phyloP scores from a whole-genome alignment of 257 asterid species.

The Salvia splendens region DNA sequence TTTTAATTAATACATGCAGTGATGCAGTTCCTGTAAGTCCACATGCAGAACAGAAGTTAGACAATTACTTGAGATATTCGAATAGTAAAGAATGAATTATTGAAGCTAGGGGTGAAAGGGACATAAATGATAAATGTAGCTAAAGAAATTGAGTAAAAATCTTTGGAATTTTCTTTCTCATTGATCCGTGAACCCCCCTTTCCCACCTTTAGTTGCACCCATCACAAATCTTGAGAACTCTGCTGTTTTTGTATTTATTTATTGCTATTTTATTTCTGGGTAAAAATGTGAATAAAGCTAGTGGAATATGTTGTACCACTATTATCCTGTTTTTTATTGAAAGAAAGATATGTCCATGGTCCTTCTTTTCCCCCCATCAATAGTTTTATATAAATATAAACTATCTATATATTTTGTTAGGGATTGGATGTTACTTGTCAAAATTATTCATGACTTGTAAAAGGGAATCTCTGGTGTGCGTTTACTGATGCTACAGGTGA shows the following conservation, averaged over 20 bases:
- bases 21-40: background rate
- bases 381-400: background rate
- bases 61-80: slow-evolving; percentile 22
- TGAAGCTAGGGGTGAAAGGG: slow-evolving; percentile 13
- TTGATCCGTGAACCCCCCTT: slow-evolving; percentile 24
- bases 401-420: slow-evolving; percentile 1
- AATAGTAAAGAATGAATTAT: slow-evolving; percentile 13
- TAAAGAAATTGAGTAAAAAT: background rate
- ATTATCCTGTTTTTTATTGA: slow-evolving; percentile 8
- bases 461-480: background rate
- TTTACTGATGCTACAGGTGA: background rate
- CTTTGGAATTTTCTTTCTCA: slow-evolving; percentile 20
- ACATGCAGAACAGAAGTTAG: slow-evolving; percentile 11
- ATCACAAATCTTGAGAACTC: slow-evolving; percentile 28
- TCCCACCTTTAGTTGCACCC: slow-evolving; percentile 5
- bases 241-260: slow-evolving; percentile 24
- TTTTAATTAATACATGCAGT: background rate
- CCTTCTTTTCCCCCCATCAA: slow-evolving; percentile 3
- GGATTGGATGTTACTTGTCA: background rate
- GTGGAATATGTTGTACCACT: slow-evolving; percentile 11
- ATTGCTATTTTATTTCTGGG: background rate
- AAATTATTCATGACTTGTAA: background rate
- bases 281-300: slow-evolving; percentile 13
- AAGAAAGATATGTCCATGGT: slow-evolving; percentile 24
- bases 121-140: background rate